A percentile compares a stretch with the other conserved stretches of the same genome.
Conservation (phyloP, 768 basidiomycete species). For the Pleurotus djamor region DNA sequence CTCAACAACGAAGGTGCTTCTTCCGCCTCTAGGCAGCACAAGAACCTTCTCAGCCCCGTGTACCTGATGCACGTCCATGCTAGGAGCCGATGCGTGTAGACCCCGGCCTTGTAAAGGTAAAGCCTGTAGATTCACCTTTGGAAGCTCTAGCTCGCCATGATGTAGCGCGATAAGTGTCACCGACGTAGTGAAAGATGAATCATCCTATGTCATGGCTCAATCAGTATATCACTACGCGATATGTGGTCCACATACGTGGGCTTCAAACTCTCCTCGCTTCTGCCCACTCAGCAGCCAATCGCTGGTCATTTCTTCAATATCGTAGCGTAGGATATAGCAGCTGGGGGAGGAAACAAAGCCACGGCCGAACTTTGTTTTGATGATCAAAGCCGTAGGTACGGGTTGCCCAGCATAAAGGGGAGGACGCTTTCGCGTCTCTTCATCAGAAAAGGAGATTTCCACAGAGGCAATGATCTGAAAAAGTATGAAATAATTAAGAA, state of each 20-base stretch:
- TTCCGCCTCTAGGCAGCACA: slow-evolving; percentile 79
- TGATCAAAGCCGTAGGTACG: slow-evolving; percentile 61
- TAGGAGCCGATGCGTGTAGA: slow-evolving; percentile 56
- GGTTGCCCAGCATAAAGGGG: slow-evolving; percentile 87
- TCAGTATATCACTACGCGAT: too few relatives aligned
- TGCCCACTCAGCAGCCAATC: slow-evolving; percentile 91
- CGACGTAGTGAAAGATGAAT: slow-evolving; percentile 51
- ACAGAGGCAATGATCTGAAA: slow-evolving; percentile 66
- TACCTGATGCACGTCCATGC: slow-evolving; percentile 76
- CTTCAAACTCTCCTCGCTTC: slow-evolving; percentile 82
- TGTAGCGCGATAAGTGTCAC: slow-evolving; percentile 86
- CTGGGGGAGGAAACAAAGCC: slow-evolving; percentile 39
- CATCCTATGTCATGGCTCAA: too few relatives aligned
- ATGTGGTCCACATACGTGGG: slow-evolving; percentile 46
- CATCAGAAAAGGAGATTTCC: slow-evolving; percentile 43
- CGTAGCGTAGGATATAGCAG: slow-evolving; percentile 67
- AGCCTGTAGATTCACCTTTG: slow-evolving; percentile 66
- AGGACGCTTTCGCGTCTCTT: slow-evolving; percentile 35
- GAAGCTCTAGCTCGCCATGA: slow-evolving; percentile 77
- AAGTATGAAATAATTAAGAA: slow-evolving; percentile 2
- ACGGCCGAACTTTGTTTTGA: slow-evolving; percentile 82
- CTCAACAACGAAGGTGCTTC: slow-evolving; percentile 77
- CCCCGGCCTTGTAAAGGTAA: slow-evolving; percentile 47
- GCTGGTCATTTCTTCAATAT: slow-evolving; percentile 75
- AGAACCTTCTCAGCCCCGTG: slow-evolving; percentile 82